phyloP scores from a whole-genome alignment of 2,329 filamentous ascomycete genomes.

The Lomentospora prolificans region DNA sequence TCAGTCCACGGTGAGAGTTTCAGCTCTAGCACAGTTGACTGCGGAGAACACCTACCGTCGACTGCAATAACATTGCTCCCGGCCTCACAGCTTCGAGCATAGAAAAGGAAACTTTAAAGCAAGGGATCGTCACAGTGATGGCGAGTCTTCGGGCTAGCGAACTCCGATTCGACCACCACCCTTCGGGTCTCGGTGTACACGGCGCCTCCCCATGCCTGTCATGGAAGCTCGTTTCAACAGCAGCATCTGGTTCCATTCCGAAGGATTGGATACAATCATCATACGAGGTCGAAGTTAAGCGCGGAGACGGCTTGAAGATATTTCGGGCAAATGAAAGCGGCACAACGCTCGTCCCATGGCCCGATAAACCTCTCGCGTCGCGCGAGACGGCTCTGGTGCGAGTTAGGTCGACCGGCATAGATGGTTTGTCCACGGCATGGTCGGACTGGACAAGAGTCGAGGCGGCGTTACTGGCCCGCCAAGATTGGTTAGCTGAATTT shows the following conservation, averaged over 20 bases:
- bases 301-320: neutral
- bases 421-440: slow-evolving; percentile 13
- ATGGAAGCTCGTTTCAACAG: slow-evolving; percentile 11
- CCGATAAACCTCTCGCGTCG: slow-evolving; percentile 21
- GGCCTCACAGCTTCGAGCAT: neutral
- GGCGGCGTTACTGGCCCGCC: slow-evolving; percentile 11
- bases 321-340: slow-evolving; percentile 17
- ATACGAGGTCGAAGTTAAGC: slow-evolving; percentile 14
- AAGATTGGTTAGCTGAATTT: neutral
- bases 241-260: neutral
- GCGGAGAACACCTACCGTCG: too few species aligned
- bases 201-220: slow-evolving; percentile 12
- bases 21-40: too few species aligned
- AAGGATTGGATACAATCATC: slow-evolving; percentile 12
- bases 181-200: slow-evolving; percentile 12
- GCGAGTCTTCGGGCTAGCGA: neutral
- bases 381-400: slow-evolving; percentile 23
- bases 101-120: neutral
- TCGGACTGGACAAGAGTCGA: slow-evolving; percentile 15
- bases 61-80: neutral
- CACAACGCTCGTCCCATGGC: slow-evolving; percentile 32
- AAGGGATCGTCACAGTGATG: neutral
- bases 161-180: slow-evolving; percentile 13
- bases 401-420: slow-evolving; percentile 21
- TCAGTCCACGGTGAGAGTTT: too few species aligned